Conservation (phyloP, 495 filamentous ascomycete species). For the Neurospora discreta region DNA sequence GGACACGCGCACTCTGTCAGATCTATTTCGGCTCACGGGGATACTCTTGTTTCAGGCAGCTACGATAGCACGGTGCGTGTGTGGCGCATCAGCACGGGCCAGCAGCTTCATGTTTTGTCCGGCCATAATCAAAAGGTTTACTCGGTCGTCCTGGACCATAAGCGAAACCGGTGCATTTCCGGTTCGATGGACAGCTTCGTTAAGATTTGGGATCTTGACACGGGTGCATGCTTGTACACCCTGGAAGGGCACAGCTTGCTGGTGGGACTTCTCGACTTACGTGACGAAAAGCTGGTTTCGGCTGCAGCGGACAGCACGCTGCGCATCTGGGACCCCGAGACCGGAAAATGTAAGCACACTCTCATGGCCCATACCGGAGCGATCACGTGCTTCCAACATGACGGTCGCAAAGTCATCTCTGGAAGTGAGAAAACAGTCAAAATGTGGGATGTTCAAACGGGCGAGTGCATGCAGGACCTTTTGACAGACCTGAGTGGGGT, state of each 20-base stretch:
- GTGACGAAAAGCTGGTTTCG: slow-evolving; percentile 80
- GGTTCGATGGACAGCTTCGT: slow-evolving; percentile 97
- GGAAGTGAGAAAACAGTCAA: slow-evolving; percentile 93
- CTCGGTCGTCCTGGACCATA: slow-evolving; percentile 88
- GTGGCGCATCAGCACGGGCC: slow-evolving; percentile 94
- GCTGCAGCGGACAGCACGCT: slow-evolving; percentile 93
- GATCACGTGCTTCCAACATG: slow-evolving; percentile 98
- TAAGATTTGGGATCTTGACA: slow-evolving; percentile 96
- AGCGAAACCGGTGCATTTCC: slow-evolving; percentile 90
- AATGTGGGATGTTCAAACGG: slow-evolving; percentile 94
- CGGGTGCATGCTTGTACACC: slow-evolving; percentile 72
- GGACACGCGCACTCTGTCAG: slow-evolving; percentile 95
- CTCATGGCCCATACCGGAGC: slow-evolving; percentile 90
- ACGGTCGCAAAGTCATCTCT: slow-evolving; percentile 92
- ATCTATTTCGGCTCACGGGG: slow-evolving; percentile 89
- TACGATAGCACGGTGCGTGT: slow-evolving; percentile 95
- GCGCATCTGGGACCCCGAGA: slow-evolving; percentile 94
- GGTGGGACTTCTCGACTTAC: slow-evolving; percentile 82
- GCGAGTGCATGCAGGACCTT: slow-evolving; percentile 87
- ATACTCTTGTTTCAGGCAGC: slow-evolving; percentile 96
- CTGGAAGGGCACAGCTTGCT: slow-evolving; percentile 91
- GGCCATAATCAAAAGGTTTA: slow-evolving; percentile 94
- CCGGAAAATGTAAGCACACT: slow-evolving; percentile 78
- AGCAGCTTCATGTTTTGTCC: slow-evolving; percentile 73
- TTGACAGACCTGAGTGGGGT: slow-evolving; percentile 92